Evolutionary conservation across 202 grass and related monocot genomes (phyloP), one percentile per base, ranked within the genome.

Genomic region (Brachypodium distachyon): DNA sequence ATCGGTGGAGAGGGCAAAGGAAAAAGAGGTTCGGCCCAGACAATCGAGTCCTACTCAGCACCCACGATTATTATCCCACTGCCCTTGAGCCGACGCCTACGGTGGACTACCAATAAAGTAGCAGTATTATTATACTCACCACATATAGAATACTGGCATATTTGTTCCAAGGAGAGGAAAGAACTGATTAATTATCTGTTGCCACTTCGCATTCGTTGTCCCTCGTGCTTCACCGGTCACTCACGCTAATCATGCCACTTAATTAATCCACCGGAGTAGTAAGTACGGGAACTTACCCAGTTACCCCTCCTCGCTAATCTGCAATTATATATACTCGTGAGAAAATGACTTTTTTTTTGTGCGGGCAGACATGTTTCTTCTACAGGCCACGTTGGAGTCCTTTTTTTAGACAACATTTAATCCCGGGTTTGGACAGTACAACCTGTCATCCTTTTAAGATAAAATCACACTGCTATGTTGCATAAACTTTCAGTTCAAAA

Each of bases 91-190:
- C 41, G 71, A 19, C 81, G 70, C 28, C 81, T 75, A 83, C 61
- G 80, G 61, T 75, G 69, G 69, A 32, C 61, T 68, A 17, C 37
- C 61, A 32, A 79, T 62, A 88, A 75, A 88, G 65, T 81, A 82
- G n/a, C n/a, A n/a, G n/a, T n/a, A n/a, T n/a, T n/a, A n/a, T 28
- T 3, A 31, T 17, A 74, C 38, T 47, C n/a, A 14, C 9, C n/a
- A n/a, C n/a, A n/a, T n/a, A n/a, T n/a, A n/a, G n/a, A n/a, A n/a
- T n/a, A n/a, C n/a, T n/a, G n/a, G n/a, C n/a, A n/a, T n/a, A n/a
- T n/a, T n/a, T n/a, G n/a, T n/a, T n/a, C n/a, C n/a, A n/a, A n/a
- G n/a, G n/a, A n/a, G n/a, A n/a, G n/a, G n/a, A n/a, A n/a, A n/a
- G n/a, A n/a, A 13, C 18, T 50, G 47, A 72, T 44, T 9, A 27